Conservation (phyloP, 495 filamentous ascomycete species). For the Saxophila tyrrhenica region DNA sequence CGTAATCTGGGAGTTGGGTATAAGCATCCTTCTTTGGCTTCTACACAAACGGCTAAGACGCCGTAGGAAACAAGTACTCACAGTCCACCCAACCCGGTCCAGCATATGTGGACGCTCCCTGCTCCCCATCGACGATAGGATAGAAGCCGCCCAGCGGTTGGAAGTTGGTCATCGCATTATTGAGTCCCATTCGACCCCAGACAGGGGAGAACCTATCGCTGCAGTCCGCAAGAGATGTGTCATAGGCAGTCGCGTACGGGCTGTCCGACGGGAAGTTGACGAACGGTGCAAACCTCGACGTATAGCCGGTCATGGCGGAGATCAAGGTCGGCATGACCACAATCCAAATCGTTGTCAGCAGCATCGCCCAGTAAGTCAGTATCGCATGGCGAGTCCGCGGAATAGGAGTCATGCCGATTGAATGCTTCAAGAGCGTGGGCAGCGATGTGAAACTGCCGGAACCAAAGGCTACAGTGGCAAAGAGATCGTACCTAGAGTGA, state of each 20-base stretch:
- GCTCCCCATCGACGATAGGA: too few species aligned
- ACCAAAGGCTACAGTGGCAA: background rate
- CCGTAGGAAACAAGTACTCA: too few species aligned
- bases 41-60: too few species aligned
- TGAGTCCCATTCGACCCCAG: background rate
- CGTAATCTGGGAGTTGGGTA: background rate
- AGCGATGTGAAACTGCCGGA: background rate
- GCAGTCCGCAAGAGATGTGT: background rate
- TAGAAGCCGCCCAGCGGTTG: too few species aligned
- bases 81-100: background rate
- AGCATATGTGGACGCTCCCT: too few species aligned
- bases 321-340: background rate
- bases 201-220: background rate
- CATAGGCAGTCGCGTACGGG: too few species aligned
- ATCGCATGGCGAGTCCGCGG: background rate
- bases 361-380: background rate
- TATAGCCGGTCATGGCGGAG: background rate
- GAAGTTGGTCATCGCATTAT: too few species aligned
- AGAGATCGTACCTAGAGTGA: too few species aligned
- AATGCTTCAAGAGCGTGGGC: background rate
- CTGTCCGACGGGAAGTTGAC: too few species aligned
- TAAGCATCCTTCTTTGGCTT: too few species aligned
- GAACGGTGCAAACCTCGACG: background rate
- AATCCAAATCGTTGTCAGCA: background rate
- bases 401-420: background rate